Evolutionary conservation across 768 basidiomycete genomes (phyloP), one percentile per base, ranked within the genome.

Genomic region (Candolleomyces aberdarensis): DNA sequence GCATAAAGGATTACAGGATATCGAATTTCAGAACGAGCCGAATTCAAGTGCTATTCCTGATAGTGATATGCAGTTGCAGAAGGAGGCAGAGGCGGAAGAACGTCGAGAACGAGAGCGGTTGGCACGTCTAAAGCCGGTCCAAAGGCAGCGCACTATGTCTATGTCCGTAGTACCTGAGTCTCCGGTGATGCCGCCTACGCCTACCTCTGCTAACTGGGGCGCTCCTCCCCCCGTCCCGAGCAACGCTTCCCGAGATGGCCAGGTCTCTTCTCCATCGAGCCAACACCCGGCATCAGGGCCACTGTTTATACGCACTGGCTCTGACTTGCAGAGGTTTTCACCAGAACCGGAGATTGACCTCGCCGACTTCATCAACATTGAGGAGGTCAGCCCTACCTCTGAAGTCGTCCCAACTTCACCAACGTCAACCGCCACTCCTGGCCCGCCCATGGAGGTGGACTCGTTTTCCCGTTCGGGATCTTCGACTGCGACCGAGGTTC

Each of bases 1-100:
- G 29, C 94, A 95, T 79, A 96, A 96, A 75, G 94, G 94, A 56
- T 75, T 95, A 63, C 88, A 95, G 78, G 89, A 93, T 67, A 93
- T 96, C 68, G 94, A 96, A 72, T 36, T 46, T 15, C 87, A 87
- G 71, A 74, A 88, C 58, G 84, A 85, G 65, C 88, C 85, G 14
- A 73, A 74, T 49, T 63, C 68, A 32, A 66, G 72, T 60, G 73
- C 69, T 51, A 55, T 65, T 54, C 76, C 75, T 63, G 83, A 85
- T 64, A 73, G 78, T 66, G 89, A 91, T 66, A 78, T 80, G 50
- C 83, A 86, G 65, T 79, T 80, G 55, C 84, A 85, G 67, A 81
- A 78, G 29, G 85, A 87, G 71, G 80, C 82, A 63, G 86, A 88
- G 70, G 85, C 87, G 62, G 86, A 88, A 60, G 87, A 89, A 57